Conservation (phyloP, 371 early-diverging fungal genomes). For the Mucor irregularis region DNA sequence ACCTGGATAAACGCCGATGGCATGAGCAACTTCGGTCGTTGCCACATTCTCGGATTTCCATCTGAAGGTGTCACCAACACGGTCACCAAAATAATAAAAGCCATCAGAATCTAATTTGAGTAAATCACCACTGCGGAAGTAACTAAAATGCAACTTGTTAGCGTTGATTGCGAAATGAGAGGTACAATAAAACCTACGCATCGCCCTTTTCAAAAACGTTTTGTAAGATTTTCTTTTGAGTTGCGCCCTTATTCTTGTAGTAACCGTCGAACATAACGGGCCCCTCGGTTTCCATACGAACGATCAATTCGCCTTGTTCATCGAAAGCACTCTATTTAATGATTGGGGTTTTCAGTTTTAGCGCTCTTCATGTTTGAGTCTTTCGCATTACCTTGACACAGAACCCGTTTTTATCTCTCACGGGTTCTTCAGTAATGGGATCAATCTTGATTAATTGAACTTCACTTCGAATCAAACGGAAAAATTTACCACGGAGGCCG, state of each 20-base stretch:
- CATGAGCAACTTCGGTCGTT: conserved; percentile 66
- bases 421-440: conserved; percentile 41
- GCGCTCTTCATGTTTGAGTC: background rate
- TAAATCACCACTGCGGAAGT: conserved; percentile 73
- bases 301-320: conserved; percentile 59
- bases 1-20: conserved; percentile 55
- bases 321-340: conserved; percentile 22
- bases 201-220: conserved; percentile 36
- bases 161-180: background rate
- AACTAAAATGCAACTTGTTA: conserved; percentile 21
- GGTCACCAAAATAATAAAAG: conserved; percentile 72
- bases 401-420: conserved; percentile 42
- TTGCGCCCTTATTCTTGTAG: conserved; percentile 44
- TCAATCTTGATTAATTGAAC: conserved; percentile 37
- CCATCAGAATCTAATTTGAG: conserved; percentile 54
- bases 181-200: conserved; percentile 6
- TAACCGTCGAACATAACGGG: conserved; percentile 37
- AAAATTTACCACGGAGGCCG: conserved; percentile 39
- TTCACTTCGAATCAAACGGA: conserved; percentile 19
- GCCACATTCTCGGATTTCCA: conserved; percentile 75
- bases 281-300: conserved; percentile 22
- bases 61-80: conserved; percentile 75
- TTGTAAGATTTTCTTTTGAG: conserved; percentile 48
- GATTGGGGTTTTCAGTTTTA: background rate
- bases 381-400: conserved; percentile 48